Evolutionary conservation across 371 early-diverging fungal genomes (phyloP).

Genomic region (Haplosporangium sp.): DNA sequence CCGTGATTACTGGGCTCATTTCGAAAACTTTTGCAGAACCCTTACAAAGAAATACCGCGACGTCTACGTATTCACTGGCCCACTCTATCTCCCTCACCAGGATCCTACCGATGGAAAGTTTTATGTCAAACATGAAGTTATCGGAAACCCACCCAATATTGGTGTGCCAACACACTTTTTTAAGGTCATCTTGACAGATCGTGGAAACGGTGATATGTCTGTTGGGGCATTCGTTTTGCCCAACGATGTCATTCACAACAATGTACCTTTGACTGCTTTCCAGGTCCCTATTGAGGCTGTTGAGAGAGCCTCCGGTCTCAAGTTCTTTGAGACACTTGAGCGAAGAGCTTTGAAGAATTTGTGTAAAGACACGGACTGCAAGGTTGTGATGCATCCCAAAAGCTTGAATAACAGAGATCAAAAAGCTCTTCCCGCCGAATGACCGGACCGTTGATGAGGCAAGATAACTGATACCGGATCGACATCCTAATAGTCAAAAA

Average conservation of each 20-base stretch:
- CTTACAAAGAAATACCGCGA: constrained; percentile 73
- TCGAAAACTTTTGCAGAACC: constrained; percentile 80
- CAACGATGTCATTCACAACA: constrained; percentile 79
- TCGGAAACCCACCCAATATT: constrained; percentile 89
- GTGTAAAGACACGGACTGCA: constrained; percentile 45
- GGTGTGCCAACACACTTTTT: constrained; percentile 96
- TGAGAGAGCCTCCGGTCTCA: constrained; percentile 82
- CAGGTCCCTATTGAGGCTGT: constrained; percentile 82
- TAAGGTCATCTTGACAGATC: constrained; percentile 81
- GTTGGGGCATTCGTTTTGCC: constrained; percentile 89
- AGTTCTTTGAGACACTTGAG: constrained; percentile 79
- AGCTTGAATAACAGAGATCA: constrained; percentile 31
- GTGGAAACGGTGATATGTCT: constrained; percentile 62
- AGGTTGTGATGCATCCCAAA: constrained; percentile 41
- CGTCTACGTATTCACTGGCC: constrained; percentile 86
- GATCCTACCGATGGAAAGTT: constrained; percentile 74
- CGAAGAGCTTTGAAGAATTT: constrained; percentile 45
- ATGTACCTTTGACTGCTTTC: constrained; percentile 76
- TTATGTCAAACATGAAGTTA: constrained; percentile 90
- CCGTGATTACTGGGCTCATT: constrained; percentile 85
- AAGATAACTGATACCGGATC: not conserved
- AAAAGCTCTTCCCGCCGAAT: constrained; percentile 40
- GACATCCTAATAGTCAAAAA: too few relatives aligned
- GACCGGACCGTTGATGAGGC: not conserved
- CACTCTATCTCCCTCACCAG: constrained; percentile 81